Evolutionary conservation across 345 rosid species (phyloP), one percentile per base, ranked within the genome.

Genomic region (Linum lewisii): DNA sequence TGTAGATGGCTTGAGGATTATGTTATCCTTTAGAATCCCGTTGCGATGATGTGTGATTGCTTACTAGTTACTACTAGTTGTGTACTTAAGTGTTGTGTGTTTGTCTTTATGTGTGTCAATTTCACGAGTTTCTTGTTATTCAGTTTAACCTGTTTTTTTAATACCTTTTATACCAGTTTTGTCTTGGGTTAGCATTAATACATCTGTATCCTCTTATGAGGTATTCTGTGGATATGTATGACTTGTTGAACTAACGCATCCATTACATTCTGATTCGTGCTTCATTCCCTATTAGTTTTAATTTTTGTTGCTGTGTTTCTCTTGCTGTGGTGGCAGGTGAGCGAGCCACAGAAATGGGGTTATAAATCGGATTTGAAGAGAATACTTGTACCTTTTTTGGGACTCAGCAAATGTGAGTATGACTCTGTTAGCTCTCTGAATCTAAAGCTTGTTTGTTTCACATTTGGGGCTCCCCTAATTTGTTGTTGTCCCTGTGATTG

Each of bases 301-400:
- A 24, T 63, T 68, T n/a, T 2, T 59, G 23, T 77, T 62, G 70
- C 65, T 37, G 23, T n/a, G 32, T 47, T 70, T 54, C 47, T 42
- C 60, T 58, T 66, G 38, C 57, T 63, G 7, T 58, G 47, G 15
- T 73, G 63, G 62, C 77, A 91, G 98, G 95, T 91, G 66, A 88
- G 96, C 38, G 90, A 88, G 77, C 98, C 98, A 2, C 84, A 80
- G 65, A 82, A 91, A 69, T 91, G 98, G 98, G 98, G 96, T 21
- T 86, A 79, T 67, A 67, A 82, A 51, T 66, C 90, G 34, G 95
- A 91, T 73, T 80, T 76, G 92, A 91, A 80, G 83, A 91, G 88
- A 84, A 86, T 91, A 20, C 74, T 88, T 58, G 98, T 91, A 60
- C 82, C 74, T 91, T 91, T 66, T 91, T 91, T 68, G 98, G 98